Percentiles rank a stretch among this genome's conserved stretches.
phyloP scores from a whole-genome alignment of 371 early-diverging fungal species.

The Mortierella sp. region DNA sequence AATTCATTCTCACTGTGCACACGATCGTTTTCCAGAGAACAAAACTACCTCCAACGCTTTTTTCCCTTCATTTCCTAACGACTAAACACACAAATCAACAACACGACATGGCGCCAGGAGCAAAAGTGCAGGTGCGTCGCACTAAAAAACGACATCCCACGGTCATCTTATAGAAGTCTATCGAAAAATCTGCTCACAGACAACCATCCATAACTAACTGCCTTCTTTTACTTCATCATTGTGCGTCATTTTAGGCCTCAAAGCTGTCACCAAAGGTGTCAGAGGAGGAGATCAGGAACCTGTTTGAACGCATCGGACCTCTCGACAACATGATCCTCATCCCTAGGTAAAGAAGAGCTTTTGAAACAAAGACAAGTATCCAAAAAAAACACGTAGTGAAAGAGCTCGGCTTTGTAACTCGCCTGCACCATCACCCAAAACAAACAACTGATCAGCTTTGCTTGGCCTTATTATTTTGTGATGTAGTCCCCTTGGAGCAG shows the following conservation, averaged over 20 bases:
- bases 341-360: constrained; percentile 34
- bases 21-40: too few relatives aligned
- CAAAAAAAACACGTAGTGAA: constrained; percentile 2
- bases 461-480: constrained; percentile 25
- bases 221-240: background rate
- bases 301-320: constrained; percentile 68
- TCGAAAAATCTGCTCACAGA: too few relatives aligned
- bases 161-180: background rate
- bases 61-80: background rate
- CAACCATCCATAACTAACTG: background rate
- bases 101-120: constrained; percentile 49
- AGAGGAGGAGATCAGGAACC: constrained; percentile 63
- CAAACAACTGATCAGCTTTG: constrained; percentile 16
- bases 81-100: background rate
- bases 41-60: background rate
- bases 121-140: constrained; percentile 48
- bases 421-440: background rate
- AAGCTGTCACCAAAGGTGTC: constrained; percentile 68
- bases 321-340: constrained; percentile 63
- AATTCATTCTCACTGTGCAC: too few relatives aligned
- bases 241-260: constrained; percentile 56
- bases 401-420: background rate
- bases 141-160: background rate
- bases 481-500: constrained; percentile 62
- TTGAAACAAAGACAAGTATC: background rate